Evolutionary conservation across 2,329 filamentous ascomycete species (phyloP).

Genomic region (Stemphylium vesicarium): DNA sequence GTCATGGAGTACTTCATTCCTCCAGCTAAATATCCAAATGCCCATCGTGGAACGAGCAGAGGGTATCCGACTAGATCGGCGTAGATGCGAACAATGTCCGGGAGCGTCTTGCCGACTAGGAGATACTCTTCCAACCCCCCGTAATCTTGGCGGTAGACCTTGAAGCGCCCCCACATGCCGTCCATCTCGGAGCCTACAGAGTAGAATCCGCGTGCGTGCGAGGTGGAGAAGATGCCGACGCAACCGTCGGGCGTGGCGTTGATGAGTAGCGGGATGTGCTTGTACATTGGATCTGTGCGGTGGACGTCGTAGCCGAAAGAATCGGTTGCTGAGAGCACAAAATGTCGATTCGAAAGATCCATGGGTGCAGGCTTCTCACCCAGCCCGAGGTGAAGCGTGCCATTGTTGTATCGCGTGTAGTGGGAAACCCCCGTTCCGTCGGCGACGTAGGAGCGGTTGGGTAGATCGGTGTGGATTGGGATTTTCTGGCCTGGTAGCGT

Average conservation of each 20-base stretch:
- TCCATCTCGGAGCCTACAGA: conserved; percentile 75
- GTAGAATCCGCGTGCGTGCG: conserved; percentile 68
- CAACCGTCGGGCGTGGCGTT: conserved; percentile 69
- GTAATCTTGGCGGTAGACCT: conserved; percentile 74
- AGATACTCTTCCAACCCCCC: conserved; percentile 75
- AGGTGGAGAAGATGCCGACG: conserved; percentile 71
- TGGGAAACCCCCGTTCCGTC: conserved; percentile 68
- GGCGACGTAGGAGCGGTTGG: conserved; percentile 68
- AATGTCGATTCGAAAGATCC: conserved; percentile 71
- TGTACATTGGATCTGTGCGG: conserved; percentile 74
- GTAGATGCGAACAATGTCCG: conserved; percentile 70
- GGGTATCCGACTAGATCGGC: conserved; percentile 73
- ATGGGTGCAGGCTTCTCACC: conserved; percentile 77
- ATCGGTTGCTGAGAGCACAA: conserved; percentile 72
- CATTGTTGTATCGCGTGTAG: conserved; percentile 67
- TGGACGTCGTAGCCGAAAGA: conserved; percentile 77
- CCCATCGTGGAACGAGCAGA: conserved; percentile 71
- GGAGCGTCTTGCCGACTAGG: conserved; percentile 69
- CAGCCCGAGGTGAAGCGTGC: conserved; percentile 71
- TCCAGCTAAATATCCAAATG: conserved; percentile 74
- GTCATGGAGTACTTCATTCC: conserved; percentile 68
- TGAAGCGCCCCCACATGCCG: conserved; percentile 76
- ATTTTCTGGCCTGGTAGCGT: conserved; percentile 57
- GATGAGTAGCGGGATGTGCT: conserved; percentile 75
- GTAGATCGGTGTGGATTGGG: conserved; percentile 67